These are phyloP conservation scores for Neurospora sublineolata DNA, from an alignment of 495 filamentous ascomycete species.

Conservation along the genomic window DNA sequence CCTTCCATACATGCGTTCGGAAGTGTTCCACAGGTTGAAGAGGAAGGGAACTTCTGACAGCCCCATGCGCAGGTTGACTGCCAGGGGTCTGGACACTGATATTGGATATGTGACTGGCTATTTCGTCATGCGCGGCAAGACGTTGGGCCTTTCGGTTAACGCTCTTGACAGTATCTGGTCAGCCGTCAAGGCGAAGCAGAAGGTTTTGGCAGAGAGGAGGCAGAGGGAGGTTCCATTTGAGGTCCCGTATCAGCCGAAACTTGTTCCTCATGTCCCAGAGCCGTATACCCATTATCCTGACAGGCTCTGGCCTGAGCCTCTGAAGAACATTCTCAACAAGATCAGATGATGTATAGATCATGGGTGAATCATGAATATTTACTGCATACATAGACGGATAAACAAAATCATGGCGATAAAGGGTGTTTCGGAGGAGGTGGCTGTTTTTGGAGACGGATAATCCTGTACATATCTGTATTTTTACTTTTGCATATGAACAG, in stretches of 20 bases:
- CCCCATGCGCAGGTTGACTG: slow-evolving; percentile 52
- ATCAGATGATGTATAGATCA: not conserved
- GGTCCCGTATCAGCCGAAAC: not conserved
- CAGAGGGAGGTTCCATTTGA: slow-evolving; percentile 17
- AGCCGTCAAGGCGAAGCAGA: slow-evolving; percentile 25
- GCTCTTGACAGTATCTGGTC: slow-evolving; percentile 40
- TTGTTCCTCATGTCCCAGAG: not conserved
- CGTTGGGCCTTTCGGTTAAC: slow-evolving; percentile 51
- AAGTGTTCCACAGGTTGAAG: slow-evolving; percentile 22
- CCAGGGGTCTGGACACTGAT: slow-evolving; percentile 48
- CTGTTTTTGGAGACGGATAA: not conserved
- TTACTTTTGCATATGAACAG: not conserved
- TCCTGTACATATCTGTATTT: not conserved
- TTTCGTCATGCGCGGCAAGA: slow-evolving; percentile 55
- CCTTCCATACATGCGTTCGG: slow-evolving; percentile 29
- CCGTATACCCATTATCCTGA: not conserved
- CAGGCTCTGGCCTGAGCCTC: not conserved
- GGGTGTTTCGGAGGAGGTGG: not conserved
- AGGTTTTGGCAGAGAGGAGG: slow-evolving; percentile 8
- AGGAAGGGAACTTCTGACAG: slow-evolving; percentile 44
- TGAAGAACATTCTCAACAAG: not conserved
- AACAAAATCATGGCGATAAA: not conserved
- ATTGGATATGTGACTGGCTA: slow-evolving; percentile 77
- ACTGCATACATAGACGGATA: not conserved
- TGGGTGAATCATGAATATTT: not conserved